Evolutionary conservation across 345 rosid species (phyloP), one percentile per base, ranked within the genome.

Genomic region (Bruguiera gymnorhiza): DNA sequence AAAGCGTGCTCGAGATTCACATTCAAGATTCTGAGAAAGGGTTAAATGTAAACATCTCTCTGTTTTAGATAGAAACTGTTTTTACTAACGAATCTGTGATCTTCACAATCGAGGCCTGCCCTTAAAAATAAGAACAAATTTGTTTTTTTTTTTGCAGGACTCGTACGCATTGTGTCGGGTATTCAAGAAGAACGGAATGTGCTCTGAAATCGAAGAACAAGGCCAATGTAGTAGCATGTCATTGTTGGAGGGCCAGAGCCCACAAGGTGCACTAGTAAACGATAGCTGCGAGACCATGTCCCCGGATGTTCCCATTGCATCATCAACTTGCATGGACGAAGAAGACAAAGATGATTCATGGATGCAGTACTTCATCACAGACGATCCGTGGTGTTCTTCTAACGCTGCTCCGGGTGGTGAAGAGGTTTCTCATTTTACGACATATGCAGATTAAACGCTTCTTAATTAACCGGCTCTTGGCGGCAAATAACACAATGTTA

Each of bases 301-400:
- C 2, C 97, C 98, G 3, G 96, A 93, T 56, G 73, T 91, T 58
- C 89, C 86, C 6, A 53, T 72, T 31, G 70, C 80, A 36, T 84
- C 88, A 20, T 77, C 91, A 2, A 81, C 82, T 11, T 79, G 83
- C 61, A 74, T 76, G 15, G 96, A 85, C 20, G 94, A 84, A 51
- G 94, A 88, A 51, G 97, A 89, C 54, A 91, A 88, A 79, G 98
- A 93, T 53, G 97, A 93, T 59, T 93, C 97, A 4, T 93, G 98
- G 98, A 93, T 91, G 97, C 97, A 91, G 29, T 93, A 43, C 50
- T 43, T 93, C 79, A 93, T 93, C 82, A 87, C 97, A 0, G 98
- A 91, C 63, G 98, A 91, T 48, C 88, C 93, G 2, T 89, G 96
- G 97, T 83, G 85, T 18, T 87, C 92, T 15, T 82, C 94, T 13